A percentile compares a stretch with the other conserved stretches of the same genome.
These are phyloP conservation scores for Neonectria magnoliae DNA, from an alignment of 2,329 filamentous ascomycete genomes.

Conservation along the genomic window DNA sequence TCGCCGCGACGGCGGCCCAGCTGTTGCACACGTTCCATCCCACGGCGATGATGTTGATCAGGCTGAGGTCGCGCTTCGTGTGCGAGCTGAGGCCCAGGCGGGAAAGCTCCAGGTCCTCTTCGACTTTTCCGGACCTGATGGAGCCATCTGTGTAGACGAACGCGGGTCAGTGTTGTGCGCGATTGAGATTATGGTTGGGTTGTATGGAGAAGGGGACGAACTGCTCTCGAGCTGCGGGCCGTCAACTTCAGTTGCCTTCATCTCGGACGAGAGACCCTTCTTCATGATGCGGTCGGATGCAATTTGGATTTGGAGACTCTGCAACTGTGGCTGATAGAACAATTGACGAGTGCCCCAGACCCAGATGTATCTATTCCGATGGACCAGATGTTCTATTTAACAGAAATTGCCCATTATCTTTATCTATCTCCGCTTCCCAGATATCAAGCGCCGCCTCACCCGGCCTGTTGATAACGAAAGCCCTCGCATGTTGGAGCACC, in stretches of 20 bases:
- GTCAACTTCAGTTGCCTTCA: constrained; percentile 9
- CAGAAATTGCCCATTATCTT: background rate
- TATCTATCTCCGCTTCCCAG: background rate
- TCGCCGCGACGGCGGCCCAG: constrained; percentile 25
- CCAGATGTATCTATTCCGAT: background rate
- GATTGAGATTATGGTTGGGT: background rate
- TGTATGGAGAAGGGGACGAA: constrained; percentile 3
- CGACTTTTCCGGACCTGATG: constrained; percentile 13
- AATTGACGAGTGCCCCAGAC: background rate
- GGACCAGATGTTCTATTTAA: background rate
- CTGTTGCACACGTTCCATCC: constrained; percentile 30
- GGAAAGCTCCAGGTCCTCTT: constrained; percentile 16
- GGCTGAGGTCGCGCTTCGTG: constrained; percentile 22
- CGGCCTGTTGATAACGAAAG: background rate
- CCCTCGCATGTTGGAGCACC: background rate
- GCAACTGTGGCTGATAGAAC: background rate
- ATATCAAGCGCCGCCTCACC: background rate
- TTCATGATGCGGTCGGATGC: constrained; percentile 6
- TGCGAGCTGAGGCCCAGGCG: constrained; percentile 20
- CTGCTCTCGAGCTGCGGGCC: constrained; percentile 17
- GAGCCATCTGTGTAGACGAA: constrained; percentile 10
- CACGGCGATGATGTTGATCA: constrained; percentile 23
- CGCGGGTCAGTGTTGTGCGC: background rate
- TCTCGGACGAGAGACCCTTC: constrained; percentile 10
- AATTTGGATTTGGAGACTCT: background rate